phyloP scores from a whole-genome alignment of 495 filamentous ascomycete species.

The Neurospora sp. region DNA sequence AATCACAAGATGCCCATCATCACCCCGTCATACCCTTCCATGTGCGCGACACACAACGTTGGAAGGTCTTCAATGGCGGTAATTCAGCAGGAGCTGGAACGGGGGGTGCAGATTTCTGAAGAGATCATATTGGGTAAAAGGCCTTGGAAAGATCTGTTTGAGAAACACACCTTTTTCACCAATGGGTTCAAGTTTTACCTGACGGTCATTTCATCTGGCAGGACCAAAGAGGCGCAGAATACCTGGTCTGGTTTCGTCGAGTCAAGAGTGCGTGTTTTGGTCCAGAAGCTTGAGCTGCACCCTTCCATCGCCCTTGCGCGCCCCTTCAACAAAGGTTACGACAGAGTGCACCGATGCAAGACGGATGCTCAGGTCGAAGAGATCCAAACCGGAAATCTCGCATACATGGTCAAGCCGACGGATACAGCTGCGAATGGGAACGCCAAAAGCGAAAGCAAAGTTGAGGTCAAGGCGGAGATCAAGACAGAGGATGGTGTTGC shows the following conservation, averaged over 20 bases:
- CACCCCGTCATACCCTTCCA: slow-evolving; percentile 89
- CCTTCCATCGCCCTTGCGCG: slow-evolving; percentile 71
- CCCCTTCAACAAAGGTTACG: slow-evolving; percentile 87
- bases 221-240: slow-evolving; percentile 71
- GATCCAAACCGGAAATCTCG: slow-evolving; percentile 62
- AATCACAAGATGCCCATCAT: slow-evolving; percentile 95
- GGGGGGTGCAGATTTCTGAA: slow-evolving; percentile 66
- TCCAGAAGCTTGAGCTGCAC: slow-evolving; percentile 66
- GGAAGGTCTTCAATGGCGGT: slow-evolving; percentile 74
- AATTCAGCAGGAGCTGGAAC: slow-evolving; percentile 70
- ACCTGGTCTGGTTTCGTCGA: slow-evolving; percentile 88
- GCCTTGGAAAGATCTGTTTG: slow-evolving; percentile 81
- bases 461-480: slow-evolving; percentile 39
- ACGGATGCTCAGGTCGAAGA: slow-evolving; percentile 58
- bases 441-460: slow-evolving; percentile 47
- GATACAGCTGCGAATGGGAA: slow-evolving; percentile 19
- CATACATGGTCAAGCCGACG: slow-evolving; percentile 50
- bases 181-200: slow-evolving; percentile 89
- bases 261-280: slow-evolving; percentile 79
- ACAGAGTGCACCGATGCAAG: slow-evolving; percentile 64
- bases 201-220: slow-evolving; percentile 75
- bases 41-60: slow-evolving; percentile 94
- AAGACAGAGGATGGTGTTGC: slow-evolving; percentile 10
- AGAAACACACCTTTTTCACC: slow-evolving; percentile 85
- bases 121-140: slow-evolving; percentile 63